Evolutionary conservation across 2,329 filamentous ascomycete genomes (phyloP).

Genomic region (Fusarium illudens): DNA sequence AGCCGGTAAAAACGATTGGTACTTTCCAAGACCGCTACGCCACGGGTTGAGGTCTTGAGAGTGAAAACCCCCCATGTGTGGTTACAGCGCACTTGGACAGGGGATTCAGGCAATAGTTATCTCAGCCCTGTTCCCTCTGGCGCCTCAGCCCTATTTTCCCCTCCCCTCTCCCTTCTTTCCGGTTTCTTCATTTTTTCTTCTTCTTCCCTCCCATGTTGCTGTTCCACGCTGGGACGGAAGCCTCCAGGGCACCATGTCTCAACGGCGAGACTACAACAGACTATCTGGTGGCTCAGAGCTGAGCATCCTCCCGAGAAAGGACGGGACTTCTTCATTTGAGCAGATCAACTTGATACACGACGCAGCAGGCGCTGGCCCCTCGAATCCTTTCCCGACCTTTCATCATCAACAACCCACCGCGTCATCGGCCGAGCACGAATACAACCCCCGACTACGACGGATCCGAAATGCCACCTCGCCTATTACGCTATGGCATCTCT

Average conservation of each 20-base stretch:
- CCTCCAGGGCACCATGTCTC: not conserved
- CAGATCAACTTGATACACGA: not conserved
- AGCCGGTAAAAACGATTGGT: not conserved
- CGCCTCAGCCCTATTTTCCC: not conserved
- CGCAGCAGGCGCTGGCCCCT: not conserved
- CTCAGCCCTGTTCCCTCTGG: not conserved
- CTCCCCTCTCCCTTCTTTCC: not conserved
- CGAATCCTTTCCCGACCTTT: not conserved
- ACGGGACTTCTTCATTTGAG: not conserved
- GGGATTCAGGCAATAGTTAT: not conserved
- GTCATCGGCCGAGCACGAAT: not conserved
- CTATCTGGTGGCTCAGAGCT: not conserved
- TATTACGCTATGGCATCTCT: not conserved
- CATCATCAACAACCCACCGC: not conserved
- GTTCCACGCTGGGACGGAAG: not conserved
- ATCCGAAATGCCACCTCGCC: not conserved
- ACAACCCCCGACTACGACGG: not conserved
- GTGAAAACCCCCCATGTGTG: not conserved
- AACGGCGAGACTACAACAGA: not conserved
- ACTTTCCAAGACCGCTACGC: not conserved
- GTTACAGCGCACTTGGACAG: not conserved
- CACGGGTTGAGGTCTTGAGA: not conserved
- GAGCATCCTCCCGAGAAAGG: not conserved
- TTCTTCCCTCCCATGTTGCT: not conserved
- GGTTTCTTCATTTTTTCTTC: not conserved